phyloP scores from a whole-genome alignment of 176 grass and related monocot genomes.

The Triticum dicoccoides region DNA sequence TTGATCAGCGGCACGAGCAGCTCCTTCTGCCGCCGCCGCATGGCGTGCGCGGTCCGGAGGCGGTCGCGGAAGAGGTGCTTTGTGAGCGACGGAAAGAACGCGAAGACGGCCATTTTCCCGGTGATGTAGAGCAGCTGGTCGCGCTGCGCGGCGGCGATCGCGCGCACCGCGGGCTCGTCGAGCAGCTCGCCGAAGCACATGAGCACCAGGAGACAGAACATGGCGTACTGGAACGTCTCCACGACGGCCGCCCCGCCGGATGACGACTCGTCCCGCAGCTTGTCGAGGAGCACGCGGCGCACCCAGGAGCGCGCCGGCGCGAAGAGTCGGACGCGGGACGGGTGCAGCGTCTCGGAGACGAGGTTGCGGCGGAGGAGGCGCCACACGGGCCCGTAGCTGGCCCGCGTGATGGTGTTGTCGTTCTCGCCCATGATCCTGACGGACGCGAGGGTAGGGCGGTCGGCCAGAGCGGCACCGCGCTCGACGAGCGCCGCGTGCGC shows the following conservation, averaged over 20 bases:
- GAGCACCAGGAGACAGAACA: slow-evolving; percentile 60
- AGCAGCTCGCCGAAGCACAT: slow-evolving; percentile 84
- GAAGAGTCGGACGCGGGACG: slow-evolving; percentile 41
- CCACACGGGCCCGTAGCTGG: slow-evolving; percentile 49
- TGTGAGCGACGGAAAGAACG: slow-evolving; percentile 37
- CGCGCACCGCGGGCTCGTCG: slow-evolving; percentile 38
- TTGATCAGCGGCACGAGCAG: slow-evolving; percentile 42
- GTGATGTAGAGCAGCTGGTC: slow-evolving; percentile 17
- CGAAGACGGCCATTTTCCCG: slow-evolving; percentile 23
- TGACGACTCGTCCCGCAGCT: neutral
- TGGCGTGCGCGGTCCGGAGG: neutral
- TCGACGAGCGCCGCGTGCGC: slow-evolving; percentile 56
- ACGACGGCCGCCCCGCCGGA: neutral
- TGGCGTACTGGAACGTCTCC: slow-evolving; percentile 53
- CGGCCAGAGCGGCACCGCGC: slow-evolving; percentile 37
- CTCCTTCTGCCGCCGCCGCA: slow-evolving; percentile 21
- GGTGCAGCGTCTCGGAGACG: slow-evolving; percentile 50
- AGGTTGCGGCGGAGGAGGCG: slow-evolving; percentile 62
- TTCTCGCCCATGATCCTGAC: slow-evolving; percentile 15
- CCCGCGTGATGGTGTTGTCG: slow-evolving; percentile 33
- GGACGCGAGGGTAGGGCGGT: neutral
- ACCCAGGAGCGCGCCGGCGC: slow-evolving; percentile 41
- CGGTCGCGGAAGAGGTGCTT: slow-evolving; percentile 39
- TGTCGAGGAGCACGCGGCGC: slow-evolving; percentile 27
- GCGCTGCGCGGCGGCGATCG: slow-evolving; percentile 22